Evolutionary conservation across 2,329 filamentous ascomycete genomes (phyloP), one percentile per base, ranked within the genome.

Genomic region (Chrysoporthe puriensis): DNA sequence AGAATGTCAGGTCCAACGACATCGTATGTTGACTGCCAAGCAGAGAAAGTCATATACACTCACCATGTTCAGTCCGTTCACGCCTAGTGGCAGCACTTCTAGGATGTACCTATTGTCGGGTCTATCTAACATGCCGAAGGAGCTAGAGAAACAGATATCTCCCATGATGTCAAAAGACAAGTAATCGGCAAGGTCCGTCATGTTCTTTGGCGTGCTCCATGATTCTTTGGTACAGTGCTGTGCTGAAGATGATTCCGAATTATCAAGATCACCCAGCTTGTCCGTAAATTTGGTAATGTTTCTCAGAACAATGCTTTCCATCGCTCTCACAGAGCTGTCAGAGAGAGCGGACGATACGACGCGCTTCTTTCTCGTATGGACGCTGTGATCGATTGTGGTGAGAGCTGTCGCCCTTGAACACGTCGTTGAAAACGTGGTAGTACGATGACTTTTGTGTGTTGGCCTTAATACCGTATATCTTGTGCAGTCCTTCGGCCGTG

Each of bases 401-500:
- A n/a, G 48, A 52, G 48, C 18, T 52, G 21, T 52, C 21, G n/a
- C 48, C 48, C 18, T 52, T 52, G 48, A 52, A n/a, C 48, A 52
- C 18, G n/a, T n/a, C 48, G 9, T n/a, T 52, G 48, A 52, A 16
- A 52, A 26, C 48, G n/a, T 52, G 4, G 50, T 63, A 63, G 40
- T 52, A 63, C 43, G 40, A 32, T 57, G 62, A 46, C 62, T 63
- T 63, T 34, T 56, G 21, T 16, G 62, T 63, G 34, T 63, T 63
- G 48, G 34, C 52, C 21, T 52, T 52, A 18, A 57, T 40, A 42
- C 62, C 62, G 43, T 63, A 63, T 40, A 63, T 63, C 48, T 63
- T 40, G 18, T 63, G 48, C 26, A 63, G 62, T 21, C 48, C 62
- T 48, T 57, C 50, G 52, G 50, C 50, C 13, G 62, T 56, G 50